Conservation (phyloP, 257 asterid genomes). For the Solanum verrucosum region DNA sequence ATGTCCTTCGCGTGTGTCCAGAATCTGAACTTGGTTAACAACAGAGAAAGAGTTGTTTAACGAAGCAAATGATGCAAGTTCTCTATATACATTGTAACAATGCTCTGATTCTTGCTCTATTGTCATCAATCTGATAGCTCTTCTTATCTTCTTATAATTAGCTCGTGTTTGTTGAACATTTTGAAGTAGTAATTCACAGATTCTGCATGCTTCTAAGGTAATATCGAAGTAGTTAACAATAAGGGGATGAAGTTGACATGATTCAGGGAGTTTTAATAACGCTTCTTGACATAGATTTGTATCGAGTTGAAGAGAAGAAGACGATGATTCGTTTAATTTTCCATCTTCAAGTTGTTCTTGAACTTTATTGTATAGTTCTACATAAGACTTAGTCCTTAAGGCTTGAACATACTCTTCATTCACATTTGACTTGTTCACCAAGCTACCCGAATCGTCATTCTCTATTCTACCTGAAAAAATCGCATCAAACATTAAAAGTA, state of each 20-base stretch:
- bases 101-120: conserved; percentile 15
- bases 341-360: conserved; percentile 20
- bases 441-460: conserved; percentile 8
- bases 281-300: conserved; percentile 15
- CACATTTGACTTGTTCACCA: conserved; percentile 23
- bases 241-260: conserved; percentile 19
- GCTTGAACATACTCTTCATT: conserved; percentile 56
- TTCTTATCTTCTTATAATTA: conserved; percentile 16
- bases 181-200: conserved; percentile 45
- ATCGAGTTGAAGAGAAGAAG: conserved; percentile 12
- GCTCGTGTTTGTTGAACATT: conserved; percentile 26
- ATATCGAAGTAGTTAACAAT: conserved; percentile 37
- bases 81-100: conserved; percentile 1
- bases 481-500: not conserved
- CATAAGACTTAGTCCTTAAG: conserved; percentile 65
- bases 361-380: conserved; percentile 41
- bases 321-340: not conserved
- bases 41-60: conserved; percentile 38
- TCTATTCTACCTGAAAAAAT: conserved; percentile 23
- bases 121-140: conserved; percentile 11
- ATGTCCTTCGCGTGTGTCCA: conserved; percentile 29
- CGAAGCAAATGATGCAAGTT: conserved; percentile 28
- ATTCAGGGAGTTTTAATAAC: conserved; percentile 11
- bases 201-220: conserved; percentile 41
- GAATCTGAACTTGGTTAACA: conserved; percentile 20